Base-by-base conservation (phyloP, 2,329 filamentous ascomycete genomes). In the Raffaelea ambrosiae region DNA sequence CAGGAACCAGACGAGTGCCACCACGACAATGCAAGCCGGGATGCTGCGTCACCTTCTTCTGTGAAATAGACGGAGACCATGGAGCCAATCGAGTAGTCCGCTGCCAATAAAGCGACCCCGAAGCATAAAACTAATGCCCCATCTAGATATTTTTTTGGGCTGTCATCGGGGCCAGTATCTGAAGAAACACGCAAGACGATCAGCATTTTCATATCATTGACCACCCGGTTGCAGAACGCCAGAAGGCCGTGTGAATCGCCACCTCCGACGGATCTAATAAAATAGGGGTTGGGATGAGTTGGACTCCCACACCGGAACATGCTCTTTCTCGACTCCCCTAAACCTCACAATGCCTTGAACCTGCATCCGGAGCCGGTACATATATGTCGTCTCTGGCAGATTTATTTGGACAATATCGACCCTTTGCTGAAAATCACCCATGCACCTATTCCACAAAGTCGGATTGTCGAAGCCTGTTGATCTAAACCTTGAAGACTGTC, bases 381-480 rank as follows among this genome's bases (percentile, higher is more conserved):
- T 0, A 70, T 74, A 7, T 71, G 76, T 49, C 58, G 63, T 21
- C 60, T 77, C 1, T 83, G 79, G 77, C 76, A 81, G 55, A 61
- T 72, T 0, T 83, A 76, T 52, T 60, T 81, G 0, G 70, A 79
- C 23, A 78, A 79, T 38, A 70, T 81, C 44, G 68, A 82, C 52
- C 77, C 78, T 0, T 53, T 83, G 3, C 60, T 81, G n/a, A 81
- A 79, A 46, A 65, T 81, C 33, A 74, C 74, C 0, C 79, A 83
- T 53, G 68, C 70, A 0, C 77, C 78, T 0, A 78, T 60, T 2
- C 55, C 81, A 0, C 77, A 82, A 51, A 54, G 57, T 1, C 68
- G 66, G 3, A 69, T 83, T 5, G 66, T 81, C 13, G 68, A 77
- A 18, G 74, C 73, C n/a, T n/a, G n/a, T n/a, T n/a, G n/a, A n/a